Percentiles rank a stretch among this genome's conserved stretches.
These are phyloP conservation scores for Euphrasia arctica DNA, from an alignment of 305 asterid genomes.

Conservation along the genomic window DNA sequence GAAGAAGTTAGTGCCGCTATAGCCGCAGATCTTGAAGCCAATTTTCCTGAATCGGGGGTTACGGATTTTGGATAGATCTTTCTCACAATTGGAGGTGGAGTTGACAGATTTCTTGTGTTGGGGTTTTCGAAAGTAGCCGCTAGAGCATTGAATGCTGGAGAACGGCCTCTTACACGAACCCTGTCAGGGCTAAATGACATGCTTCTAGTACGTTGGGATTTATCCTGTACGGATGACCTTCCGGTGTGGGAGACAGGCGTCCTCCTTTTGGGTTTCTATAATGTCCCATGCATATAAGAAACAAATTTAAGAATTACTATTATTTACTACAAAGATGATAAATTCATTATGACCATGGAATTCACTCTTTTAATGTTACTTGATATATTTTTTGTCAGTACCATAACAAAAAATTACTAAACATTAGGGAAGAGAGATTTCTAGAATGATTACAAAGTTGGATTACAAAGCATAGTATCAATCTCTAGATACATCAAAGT, in stretches of 20 bases:
- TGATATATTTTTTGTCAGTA: too few relatives aligned
- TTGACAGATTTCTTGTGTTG: conserved; percentile 82
- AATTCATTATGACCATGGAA: conserved; percentile 4
- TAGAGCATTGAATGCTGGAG: conserved; percentile 95
- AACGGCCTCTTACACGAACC: conserved; percentile 97
- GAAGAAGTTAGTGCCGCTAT: conserved; percentile 57
- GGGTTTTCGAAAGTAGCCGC: conserved; percentile 88
- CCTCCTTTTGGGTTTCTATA: conserved; percentile 90
- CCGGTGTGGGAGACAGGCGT: conserved; percentile 64
- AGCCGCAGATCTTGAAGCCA: conserved; percentile 57
- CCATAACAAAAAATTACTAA: too few relatives aligned
- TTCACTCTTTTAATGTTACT: neutral
- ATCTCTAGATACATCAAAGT: neutral
- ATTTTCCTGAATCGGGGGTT: conserved; percentile 59
- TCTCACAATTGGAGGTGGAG: conserved; percentile 91
- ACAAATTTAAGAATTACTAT: neutral
- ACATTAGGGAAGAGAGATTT: too few relatives aligned
- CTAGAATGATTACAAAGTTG: neutral
- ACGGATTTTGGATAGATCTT: conserved; percentile 85
- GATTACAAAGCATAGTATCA: neutral
- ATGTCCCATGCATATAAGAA: conserved; percentile 18
- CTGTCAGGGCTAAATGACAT: conserved; percentile 97
- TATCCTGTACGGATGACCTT: conserved; percentile 80
- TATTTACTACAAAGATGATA: neutral
- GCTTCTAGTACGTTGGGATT: conserved; percentile 91